phyloP scores from a whole-genome alignment of 129 eudicot genomes.

The Daucus carota region DH1_v3.0 NC_030387.2:38406501-38407000 shows the following conservation, averaged over 20 bases:
- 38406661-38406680: slow-evolving; percentile 2
- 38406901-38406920: slow-evolving; percentile 83
- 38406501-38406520: not conserved
- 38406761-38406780: slow-evolving; percentile 89
- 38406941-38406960: slow-evolving; percentile 85
- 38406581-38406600: not conserved
- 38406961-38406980: slow-evolving; percentile 74
- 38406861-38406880: slow-evolving; percentile 97
- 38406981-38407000: slow-evolving; percentile 77
- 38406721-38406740: slow-evolving; percentile 90
- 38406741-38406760: slow-evolving; percentile 79
- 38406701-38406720: slow-evolving; percentile 83
- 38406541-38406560: not conserved
- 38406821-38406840: slow-evolving; percentile 98
- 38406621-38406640: not conserved
- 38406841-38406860: slow-evolving; percentile 97
- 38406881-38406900: slow-evolving; percentile 89
- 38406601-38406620: not conserved
- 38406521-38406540: not conserved
- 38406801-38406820: slow-evolving; percentile 89
- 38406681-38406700: slow-evolving; percentile 22
- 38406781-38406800: slow-evolving; percentile 89
- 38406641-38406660: not conserved
- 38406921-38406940: slow-evolving; percentile 97
- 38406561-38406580: not conserved